Conservation (phyloP, 768 basidiomycete genomes). For the Xanthoconium stramineum region DNA sequence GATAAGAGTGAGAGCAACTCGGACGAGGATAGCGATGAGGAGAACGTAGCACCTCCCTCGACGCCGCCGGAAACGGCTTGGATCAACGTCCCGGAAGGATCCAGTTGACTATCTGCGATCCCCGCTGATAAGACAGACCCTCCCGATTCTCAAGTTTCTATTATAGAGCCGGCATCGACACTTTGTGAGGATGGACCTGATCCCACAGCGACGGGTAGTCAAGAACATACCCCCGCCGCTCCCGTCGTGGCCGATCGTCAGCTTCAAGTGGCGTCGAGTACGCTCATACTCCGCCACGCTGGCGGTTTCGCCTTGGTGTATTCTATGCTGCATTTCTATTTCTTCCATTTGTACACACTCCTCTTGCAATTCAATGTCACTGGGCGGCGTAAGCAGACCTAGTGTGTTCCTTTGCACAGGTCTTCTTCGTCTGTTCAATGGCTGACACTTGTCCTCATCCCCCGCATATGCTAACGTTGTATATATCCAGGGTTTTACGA, state of each 20-base stretch:
- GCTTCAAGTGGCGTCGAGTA: constrained; percentile 23
- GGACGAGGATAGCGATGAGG: constrained; percentile 42
- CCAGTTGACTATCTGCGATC: constrained; percentile 31
- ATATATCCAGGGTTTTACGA: constrained; percentile 27
- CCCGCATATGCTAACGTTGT: constrained; percentile 28
- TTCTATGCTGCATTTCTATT: constrained; percentile 43
- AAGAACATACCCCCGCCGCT: constrained; percentile 17
- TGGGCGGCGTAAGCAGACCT: constrained; percentile 29
- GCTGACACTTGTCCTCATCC: constrained; percentile 2
- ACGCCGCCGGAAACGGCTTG: constrained; percentile 29
- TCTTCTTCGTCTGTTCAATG: constrained; percentile 5
- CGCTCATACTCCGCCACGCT: constrained; percentile 32
- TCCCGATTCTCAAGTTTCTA: constrained; percentile 13
- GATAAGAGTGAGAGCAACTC: constrained; percentile 32
- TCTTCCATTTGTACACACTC: constrained; percentile 42
- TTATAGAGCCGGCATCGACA: constrained; percentile 27
- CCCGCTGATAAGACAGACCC: constrained; percentile 18
- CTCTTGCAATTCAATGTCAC: constrained; percentile 35
- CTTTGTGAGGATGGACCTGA: constrained; percentile 19
- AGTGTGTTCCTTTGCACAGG: constrained; percentile 11
- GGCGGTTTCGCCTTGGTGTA: constrained; percentile 36
- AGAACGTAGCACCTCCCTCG: constrained; percentile 36
- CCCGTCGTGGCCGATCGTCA: constrained; percentile 22
- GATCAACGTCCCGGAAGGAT: constrained; percentile 26
- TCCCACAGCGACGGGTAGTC: constrained; percentile 20